These are phyloP conservation scores for Mycena rosella DNA, from an alignment of 768 basidiomycete genomes.

Conservation along the genomic window DNA sequence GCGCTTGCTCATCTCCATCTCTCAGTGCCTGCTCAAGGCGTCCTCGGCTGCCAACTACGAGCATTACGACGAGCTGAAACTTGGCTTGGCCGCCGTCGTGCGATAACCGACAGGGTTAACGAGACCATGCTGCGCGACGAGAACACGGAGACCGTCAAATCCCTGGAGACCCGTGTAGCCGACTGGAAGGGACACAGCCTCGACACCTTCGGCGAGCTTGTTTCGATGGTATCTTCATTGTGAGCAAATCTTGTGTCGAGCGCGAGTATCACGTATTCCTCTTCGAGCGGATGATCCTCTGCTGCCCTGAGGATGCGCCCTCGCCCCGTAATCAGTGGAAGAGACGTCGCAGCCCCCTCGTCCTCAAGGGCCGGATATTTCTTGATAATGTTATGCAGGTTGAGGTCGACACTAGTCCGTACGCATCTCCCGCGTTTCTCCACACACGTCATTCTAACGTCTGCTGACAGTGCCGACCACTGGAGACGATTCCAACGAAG, in stretches of 20 bases:
- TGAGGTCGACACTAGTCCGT: conserved; percentile 47
- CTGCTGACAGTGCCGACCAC: no score
- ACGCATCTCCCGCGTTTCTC: no score
- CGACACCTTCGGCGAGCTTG: conserved; percentile 91
- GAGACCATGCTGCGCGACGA: conserved; percentile 92
- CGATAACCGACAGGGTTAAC: conserved; percentile 94
- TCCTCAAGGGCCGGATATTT: conserved; percentile 96
- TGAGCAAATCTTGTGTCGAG: conserved; percentile 94
- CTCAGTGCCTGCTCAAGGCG: conserved; percentile 80
- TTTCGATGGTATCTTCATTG: conserved; percentile 96
- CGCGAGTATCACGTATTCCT: conserved; percentile 98
- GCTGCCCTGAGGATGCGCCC: conserved; percentile 93
- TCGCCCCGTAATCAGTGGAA: conserved; percentile 66
- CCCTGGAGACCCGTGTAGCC: conserved; percentile 86
- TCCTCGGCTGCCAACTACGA: conserved; percentile 71
- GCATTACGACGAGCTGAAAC: conserved; percentile 82
- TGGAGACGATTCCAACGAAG: conserved; percentile 46
- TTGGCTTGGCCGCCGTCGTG: conserved; percentile 88
- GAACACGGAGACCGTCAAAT: conserved; percentile 90
- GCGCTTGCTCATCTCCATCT: neutral
- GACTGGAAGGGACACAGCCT: conserved; percentile 99
- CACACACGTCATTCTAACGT: no score
- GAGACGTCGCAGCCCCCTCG: conserved; percentile 83
- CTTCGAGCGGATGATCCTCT: conserved; percentile 98
- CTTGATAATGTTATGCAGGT: conserved; percentile 93